Evolutionary conservation across 176 grass and related monocot species (phyloP), one percentile per base, ranked within the genome.

Genomic region (Oryza glumipatula): DNA sequence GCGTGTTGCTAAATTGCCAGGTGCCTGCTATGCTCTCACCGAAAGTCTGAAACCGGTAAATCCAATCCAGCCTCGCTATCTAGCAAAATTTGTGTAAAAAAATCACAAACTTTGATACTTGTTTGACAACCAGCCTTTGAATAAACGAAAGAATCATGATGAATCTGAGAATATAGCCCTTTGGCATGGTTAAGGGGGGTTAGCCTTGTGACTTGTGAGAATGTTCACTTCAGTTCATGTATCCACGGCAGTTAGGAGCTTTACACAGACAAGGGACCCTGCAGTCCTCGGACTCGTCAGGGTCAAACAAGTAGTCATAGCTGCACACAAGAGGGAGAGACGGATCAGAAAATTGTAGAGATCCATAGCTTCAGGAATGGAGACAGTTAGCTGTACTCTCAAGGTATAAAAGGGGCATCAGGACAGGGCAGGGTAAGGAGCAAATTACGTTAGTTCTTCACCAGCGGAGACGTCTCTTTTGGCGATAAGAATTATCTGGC

Each of bases 231-330:
- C 81, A 94, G 67, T 97, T 94, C 93, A 99, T 99, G 86, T 92
- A 99, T 78, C 91, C 90, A 77, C 91, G 87, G 66, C 96, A 99
- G 81, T 89, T 99, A 41, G 89, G 86, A 67, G 89, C 91, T 77
- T 83, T 89, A 74, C 96, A 99, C 65, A 90, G 91, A 63, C 96
- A 99, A 21, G 87, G 93, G 72, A 99, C 93, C 84, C 84, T 94
- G 70, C 90, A 80, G 9, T 96, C 91, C 68, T 94, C 93, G 1
- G 91, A 87, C 70, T 99, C 96, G 33, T 96, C 96, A 68, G 90
- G 82, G 81, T 99, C 92, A 72, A 99, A 99, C 76, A 92, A 83
- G 84, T 99, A 99, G 83, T 99, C 84, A 47, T 95, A 99, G 52
- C 96, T 99, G 44, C 43, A 80, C 11, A 41, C 12, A 39, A 54